Percentiles rank a stretch among this genome's conserved stretches.
phyloP scores from a whole-genome alignment of 73 alveolate genomes.

The Breviolum minutum region DNA sequence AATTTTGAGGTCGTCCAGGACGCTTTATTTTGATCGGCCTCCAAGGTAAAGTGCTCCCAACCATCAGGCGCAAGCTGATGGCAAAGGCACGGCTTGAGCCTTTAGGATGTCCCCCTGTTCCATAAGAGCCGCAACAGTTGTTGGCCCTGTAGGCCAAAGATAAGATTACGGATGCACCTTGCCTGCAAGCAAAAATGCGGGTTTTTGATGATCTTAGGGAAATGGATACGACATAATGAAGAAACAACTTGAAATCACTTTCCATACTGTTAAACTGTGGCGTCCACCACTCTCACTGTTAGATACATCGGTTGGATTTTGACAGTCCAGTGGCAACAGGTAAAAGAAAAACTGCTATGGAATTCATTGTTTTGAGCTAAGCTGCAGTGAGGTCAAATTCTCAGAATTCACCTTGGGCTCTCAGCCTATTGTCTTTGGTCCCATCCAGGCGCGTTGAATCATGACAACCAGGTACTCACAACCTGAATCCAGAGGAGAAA shows the following conservation, averaged over 20 bases:
- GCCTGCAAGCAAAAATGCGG: not conserved
- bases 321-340: too few relatives aligned
- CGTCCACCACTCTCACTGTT: too few relatives aligned
- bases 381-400: conserved; percentile 43
- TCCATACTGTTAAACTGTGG: too few relatives aligned
- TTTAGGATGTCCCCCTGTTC: not conserved
- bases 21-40: not conserved
- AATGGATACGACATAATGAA: too few relatives aligned
- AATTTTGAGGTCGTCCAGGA: not conserved
- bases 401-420: conserved; percentile 60
- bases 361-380: not conserved
- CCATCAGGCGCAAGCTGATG: conserved; percentile 9
- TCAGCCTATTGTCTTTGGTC: conserved; percentile 77
- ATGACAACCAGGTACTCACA: not conserved
- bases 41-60: conserved; percentile 56
- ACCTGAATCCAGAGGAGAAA: not conserved
- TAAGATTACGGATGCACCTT: conserved; percentile 32
- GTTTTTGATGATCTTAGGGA: too few relatives aligned
- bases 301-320: too few relatives aligned
- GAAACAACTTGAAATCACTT: too few relatives aligned
- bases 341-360: too few relatives aligned
- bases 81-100: conserved; percentile 21
- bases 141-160: conserved; percentile 42
- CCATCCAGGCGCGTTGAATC: conserved; percentile 39
- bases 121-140: too few relatives aligned